Percentiles rank a stretch among this genome's conserved stretches.
Evolutionary conservation across 192 early-diverging fungal genomes (phyloP).

Genomic region (Backusella circina): DNA sequence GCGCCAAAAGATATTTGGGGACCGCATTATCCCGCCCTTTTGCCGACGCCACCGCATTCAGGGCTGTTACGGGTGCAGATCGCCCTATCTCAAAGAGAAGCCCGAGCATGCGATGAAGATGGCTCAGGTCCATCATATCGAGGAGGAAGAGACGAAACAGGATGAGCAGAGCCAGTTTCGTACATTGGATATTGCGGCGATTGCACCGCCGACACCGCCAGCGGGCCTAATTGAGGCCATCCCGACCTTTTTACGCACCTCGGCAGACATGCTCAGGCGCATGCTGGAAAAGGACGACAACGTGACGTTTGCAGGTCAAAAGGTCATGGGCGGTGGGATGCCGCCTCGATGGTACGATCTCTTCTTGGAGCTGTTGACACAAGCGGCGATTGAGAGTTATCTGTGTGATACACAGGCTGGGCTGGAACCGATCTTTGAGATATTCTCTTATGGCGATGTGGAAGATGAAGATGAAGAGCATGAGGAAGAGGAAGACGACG

Average conservation of each 20-base stretch:
- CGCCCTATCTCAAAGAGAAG: conserved; percentile 4
- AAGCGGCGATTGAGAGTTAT: conserved; percentile 50
- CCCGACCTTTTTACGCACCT: conserved; percentile 45
- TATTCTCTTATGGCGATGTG: conserved; percentile 53
- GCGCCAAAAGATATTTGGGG: conserved; percentile 31
- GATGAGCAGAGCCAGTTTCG: neutral
- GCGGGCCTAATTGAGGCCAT: conserved; percentile 49
- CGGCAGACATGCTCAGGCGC: conserved; percentile 40
- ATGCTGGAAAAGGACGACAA: conserved; percentile 20
- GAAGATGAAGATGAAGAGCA: conserved; percentile 34
- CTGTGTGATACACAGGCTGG: conserved; percentile 46
- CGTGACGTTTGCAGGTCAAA: conserved; percentile 34
- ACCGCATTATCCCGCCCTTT: conserved; percentile 21
- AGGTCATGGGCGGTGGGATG: conserved; percentile 39
- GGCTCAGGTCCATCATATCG: neutral
- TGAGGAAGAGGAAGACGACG: conserved; percentile 5
- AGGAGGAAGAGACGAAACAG: conserved; percentile 2
- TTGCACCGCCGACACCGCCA: conserved; percentile 15
- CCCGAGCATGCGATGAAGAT: neutral
- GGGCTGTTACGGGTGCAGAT: conserved; percentile 33
- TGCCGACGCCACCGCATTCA: conserved; percentile 46
- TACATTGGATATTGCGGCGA: neutral
- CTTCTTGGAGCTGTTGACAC: conserved; percentile 51
- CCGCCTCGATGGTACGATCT: conserved; percentile 51
- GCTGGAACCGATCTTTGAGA: conserved; percentile 45